These are phyloP conservation scores for Scedosporium apiospermum DNA, from an alignment of 2,329 filamentous ascomycete species.

Conservation along the genomic window DNA sequence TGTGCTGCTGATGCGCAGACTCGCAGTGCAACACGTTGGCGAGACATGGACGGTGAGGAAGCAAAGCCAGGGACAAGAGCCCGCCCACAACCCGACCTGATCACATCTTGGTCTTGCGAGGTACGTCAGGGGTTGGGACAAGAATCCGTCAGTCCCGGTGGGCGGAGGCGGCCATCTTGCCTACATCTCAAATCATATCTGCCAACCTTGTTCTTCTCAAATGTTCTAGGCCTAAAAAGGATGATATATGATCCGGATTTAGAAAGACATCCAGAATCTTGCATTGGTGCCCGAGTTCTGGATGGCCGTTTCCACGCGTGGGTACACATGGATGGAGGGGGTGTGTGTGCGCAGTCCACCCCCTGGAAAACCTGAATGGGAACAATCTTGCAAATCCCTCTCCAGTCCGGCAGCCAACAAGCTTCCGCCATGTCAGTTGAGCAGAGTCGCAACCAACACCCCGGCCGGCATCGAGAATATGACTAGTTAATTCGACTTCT, in stretches of 20 bases:
- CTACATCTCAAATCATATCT: neutral
- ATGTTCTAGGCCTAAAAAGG: neutral
- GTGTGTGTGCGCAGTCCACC: neutral
- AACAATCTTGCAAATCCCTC: neutral
- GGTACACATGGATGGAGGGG: neutral
- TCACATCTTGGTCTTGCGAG: neutral
- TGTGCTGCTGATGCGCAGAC: neutral
- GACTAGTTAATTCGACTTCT: neutral
- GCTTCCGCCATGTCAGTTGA: constrained; percentile 3
- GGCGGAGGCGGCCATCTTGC: neutral
- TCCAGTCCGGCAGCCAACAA: neutral
- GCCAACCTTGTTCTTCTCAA: neutral
- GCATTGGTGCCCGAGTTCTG: constrained; percentile 5
- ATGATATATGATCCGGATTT: neutral
- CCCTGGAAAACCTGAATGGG: neutral
- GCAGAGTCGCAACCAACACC: neutral
- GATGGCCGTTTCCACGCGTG: neutral
- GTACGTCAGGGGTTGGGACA: neutral
- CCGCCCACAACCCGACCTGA: neutral
- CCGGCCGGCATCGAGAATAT: neutral
- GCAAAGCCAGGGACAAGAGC: neutral
- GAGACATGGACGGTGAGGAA: neutral
- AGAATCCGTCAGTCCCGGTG: neutral
- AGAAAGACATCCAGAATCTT: neutral
- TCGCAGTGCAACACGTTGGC: neutral